Evolutionary conservation across 495 filamentous ascomycete genomes (phyloP).

Genomic region (Sordaria brevicollis): DNA sequence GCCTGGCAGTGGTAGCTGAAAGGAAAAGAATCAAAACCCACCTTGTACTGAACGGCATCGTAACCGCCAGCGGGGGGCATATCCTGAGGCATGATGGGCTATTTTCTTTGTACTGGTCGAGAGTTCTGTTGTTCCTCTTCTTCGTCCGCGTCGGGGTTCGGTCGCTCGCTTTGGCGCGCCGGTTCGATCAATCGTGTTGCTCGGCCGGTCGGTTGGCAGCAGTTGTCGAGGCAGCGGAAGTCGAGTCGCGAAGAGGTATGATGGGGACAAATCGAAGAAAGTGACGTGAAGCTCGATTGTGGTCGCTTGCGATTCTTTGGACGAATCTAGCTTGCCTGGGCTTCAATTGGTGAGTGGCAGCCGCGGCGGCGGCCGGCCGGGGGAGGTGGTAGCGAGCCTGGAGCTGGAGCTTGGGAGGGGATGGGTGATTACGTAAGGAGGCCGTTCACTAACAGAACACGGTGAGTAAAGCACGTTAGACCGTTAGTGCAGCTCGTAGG

Average conservation of each 20-base stretch:
- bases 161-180: background rate
- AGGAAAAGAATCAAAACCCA: conserved; percentile 29
- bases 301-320: background rate
- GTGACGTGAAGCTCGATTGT: background rate
- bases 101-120: background rate
- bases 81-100: conserved; percentile 63
- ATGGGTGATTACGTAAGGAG: background rate
- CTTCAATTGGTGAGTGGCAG: background rate
- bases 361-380: background rate
- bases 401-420: background rate
- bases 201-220: background rate
- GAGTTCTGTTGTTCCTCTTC: conserved; percentile 2
- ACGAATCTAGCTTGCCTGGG: background rate
- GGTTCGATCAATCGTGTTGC: background rate
- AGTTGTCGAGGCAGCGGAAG: background rate
- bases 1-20: background rate
- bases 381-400: background rate
- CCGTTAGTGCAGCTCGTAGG: background rate
- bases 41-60: conserved; percentile 91
- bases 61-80: conserved; percentile 94
- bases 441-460: background rate
- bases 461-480: background rate
- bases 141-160: background rate
- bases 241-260: background rate
- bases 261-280: background rate